These are phyloP conservation scores for Paecilomyces sp. DNA, from an alignment of 2,329 filamentous ascomycete species.

Conservation along the genomic window DNA sequence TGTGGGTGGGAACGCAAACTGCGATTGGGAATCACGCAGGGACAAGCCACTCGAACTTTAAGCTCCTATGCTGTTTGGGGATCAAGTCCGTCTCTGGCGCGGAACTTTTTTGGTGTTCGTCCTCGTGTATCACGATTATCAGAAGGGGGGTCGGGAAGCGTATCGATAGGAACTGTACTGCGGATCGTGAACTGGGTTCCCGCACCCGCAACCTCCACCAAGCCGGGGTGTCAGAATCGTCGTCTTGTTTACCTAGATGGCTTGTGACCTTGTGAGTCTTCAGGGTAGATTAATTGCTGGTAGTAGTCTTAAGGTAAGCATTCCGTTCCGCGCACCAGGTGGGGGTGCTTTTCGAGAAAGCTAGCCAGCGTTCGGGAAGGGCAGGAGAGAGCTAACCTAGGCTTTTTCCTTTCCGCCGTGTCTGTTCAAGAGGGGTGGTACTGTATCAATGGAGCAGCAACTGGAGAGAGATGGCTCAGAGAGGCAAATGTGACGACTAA, in stretches of 20 bases:
- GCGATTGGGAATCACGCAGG: slow-evolving; percentile 18
- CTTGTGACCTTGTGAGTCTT: not conserved
- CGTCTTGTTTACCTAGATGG: not conserved
- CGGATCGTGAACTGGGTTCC: not conserved
- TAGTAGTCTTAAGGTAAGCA: not conserved
- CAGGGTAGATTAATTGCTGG: not conserved
- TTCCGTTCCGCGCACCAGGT: not conserved
- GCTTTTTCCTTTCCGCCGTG: not conserved
- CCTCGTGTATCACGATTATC: not conserved
- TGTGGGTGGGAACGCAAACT: slow-evolving; percentile 7
- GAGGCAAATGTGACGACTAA: not conserved
- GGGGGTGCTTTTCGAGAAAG: not conserved
- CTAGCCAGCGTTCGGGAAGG: not conserved
- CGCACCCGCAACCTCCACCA: not conserved
- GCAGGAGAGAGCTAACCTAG: not conserved
- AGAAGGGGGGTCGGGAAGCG: not conserved
- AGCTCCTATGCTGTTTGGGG: not conserved
- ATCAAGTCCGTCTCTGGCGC: not conserved
- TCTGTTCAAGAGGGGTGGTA: not conserved
- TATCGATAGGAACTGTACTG: not conserved
- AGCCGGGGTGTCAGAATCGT: not conserved
- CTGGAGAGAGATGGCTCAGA: not conserved
- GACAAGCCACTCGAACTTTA: slow-evolving; percentile 16
- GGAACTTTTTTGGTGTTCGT: not conserved
- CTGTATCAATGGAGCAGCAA: not conserved